Percentiles rank a stretch among this genome's conserved stretches.
phyloP scores from a whole-genome alignment of 2,329 filamentous ascomycete species.

The Knufia fluminis region DNA sequence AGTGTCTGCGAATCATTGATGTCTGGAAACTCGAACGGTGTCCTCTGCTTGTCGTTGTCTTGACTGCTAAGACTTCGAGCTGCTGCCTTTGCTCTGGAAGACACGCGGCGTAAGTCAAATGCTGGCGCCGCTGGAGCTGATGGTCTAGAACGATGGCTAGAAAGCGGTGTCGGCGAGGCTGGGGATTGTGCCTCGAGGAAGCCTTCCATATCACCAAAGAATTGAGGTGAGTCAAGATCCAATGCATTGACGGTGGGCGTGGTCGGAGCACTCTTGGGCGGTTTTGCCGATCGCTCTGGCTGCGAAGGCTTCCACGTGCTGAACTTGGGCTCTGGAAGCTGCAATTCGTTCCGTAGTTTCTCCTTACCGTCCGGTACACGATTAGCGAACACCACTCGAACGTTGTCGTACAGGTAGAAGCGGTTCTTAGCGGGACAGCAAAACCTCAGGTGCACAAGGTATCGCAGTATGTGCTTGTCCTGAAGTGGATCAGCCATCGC shows the following conservation, averaged over 20 bases:
- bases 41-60: background rate
- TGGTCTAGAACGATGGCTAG: background rate
- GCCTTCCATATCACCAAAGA: slow-evolving; percentile 14
- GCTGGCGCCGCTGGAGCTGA: too few species aligned
- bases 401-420: slow-evolving; percentile 82
- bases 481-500: slow-evolving; percentile 40
- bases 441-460: slow-evolving; percentile 87
- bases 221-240: slow-evolving; percentile 30
- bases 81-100: background rate
- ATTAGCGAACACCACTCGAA: slow-evolving; percentile 93
- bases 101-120: background rate
- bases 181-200: background rate
- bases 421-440: slow-evolving; percentile 76
- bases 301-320: slow-evolving; percentile 64
- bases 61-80: background rate
- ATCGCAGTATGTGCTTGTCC: slow-evolving; percentile 65
- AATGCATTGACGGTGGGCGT: background rate
- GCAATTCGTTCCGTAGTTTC: slow-evolving; percentile 79
- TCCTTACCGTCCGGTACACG: slow-evolving; percentile 93
- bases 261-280: background rate
- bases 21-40: background rate
- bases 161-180: background rate
- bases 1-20: background rate
- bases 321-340: slow-evolving; percentile 78
- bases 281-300: background rate